Conservation (phyloP, 306 rosid species). For the Vicia villosa region DNA sequence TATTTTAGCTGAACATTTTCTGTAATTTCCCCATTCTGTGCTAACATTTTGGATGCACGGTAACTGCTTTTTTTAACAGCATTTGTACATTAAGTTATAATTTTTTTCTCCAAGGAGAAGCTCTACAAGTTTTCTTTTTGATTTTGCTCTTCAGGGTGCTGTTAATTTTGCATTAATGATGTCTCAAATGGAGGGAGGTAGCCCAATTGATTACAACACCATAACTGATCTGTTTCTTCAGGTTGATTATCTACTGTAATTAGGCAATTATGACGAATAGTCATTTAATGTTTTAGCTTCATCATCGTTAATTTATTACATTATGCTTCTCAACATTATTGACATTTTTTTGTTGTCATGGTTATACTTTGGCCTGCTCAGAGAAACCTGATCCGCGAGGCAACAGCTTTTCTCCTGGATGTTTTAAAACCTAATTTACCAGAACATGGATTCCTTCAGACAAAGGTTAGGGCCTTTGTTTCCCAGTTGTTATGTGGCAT, state of each 20-base stretch:
- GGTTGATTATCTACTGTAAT: conserved; percentile 52
- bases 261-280: conserved; percentile 21
- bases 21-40: conserved; percentile 15
- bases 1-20: conserved; percentile 19
- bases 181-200: conserved; percentile 99
- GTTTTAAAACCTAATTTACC: conserved; percentile 98
- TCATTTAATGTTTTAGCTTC: conserved; percentile 25
- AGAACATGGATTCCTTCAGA: conserved; percentile 89
- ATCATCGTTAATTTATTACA: conserved; percentile 10
- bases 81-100: background rate
- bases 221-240: conserved; percentile 98
- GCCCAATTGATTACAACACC: conserved; percentile 98
- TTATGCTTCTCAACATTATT: conserved; percentile 3
- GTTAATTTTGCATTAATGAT: conserved; percentile 98
- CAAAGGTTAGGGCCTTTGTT: conserved; percentile 63
- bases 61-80: conserved; percentile 18
- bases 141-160: conserved; percentile 75
- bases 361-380: conserved; percentile 40
- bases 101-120: conserved; percentile 13
- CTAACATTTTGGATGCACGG: conserved; percentile 7
- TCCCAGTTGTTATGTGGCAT: conserved; percentile 5
- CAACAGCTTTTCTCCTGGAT: conserved; percentile 92
- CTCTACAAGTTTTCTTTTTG: conserved; percentile 21
- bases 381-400: conserved; percentile 99
- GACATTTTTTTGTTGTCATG: conserved; percentile 26